phyloP scores from a whole-genome alignment of 2,329 filamentous ascomycete genomes.

The Domatiomyces catenatus region DNA sequence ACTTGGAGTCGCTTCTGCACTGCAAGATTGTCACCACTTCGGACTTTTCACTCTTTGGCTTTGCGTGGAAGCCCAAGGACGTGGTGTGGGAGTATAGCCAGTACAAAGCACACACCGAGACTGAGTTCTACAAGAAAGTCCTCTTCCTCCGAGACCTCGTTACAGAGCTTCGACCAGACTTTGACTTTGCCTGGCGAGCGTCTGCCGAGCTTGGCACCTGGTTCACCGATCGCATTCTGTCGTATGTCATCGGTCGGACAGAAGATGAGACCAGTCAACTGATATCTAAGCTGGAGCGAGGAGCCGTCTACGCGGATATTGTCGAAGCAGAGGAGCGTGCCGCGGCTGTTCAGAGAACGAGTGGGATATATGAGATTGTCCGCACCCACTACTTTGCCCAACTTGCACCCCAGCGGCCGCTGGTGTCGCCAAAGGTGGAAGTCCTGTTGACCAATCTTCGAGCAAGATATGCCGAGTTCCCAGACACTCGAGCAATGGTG shows the following conservation, averaged over 20 bases:
- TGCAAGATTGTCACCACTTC: constrained; percentile 67
- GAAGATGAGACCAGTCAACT: constrained; percentile 5
- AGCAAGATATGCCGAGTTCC: constrained; percentile 44
- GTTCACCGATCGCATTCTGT: constrained; percentile 74
- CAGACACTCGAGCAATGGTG: constrained; percentile 59
- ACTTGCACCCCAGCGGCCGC: not conserved
- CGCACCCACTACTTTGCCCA: constrained; percentile 7
- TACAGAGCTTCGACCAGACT: constrained; percentile 38
- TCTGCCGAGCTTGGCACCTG: constrained; percentile 60
- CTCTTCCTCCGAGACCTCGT: constrained; percentile 37
- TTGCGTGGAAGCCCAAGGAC: constrained; percentile 45
- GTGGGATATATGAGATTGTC: constrained; percentile 9
- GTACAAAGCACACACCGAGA: constrained; percentile 41
- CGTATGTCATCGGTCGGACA: constrained; percentile 42
- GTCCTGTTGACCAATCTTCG: constrained; percentile 45
- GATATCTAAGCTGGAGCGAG: constrained; percentile 9
- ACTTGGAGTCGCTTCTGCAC: constrained; percentile 60
- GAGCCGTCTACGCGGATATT: constrained; percentile 4
- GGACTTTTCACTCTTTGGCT: constrained; percentile 43
- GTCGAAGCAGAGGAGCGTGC: constrained; percentile 4
- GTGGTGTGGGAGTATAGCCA: constrained; percentile 42
- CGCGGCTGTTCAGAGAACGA: constrained; percentile 4
- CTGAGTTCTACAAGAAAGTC: constrained; percentile 47
- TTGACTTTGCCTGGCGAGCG: constrained; percentile 44
- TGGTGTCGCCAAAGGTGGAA: constrained; percentile 58